Evolutionary conservation across 257 asterid species (phyloP), one percentile per base, ranked within the genome.

Genomic region (Ballota nigra): DNA sequence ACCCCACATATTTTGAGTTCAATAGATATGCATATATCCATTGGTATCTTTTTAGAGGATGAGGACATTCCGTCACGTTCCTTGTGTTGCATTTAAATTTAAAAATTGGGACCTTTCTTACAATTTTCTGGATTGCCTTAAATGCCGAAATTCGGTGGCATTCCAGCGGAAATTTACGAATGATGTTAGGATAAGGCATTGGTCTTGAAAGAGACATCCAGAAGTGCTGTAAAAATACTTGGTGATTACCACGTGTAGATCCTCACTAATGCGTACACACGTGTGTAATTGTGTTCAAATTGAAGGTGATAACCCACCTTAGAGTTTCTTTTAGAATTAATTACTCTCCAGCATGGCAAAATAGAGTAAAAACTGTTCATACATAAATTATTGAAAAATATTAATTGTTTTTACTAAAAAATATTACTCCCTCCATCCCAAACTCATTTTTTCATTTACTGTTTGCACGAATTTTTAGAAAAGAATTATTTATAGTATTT

Each of bases 181-280:
- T 67, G 31, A 59, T 34, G 22, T 67, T 67, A n/a, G 68, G 74
- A 75, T 75, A 47, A 67, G 63, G 74, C 34, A 33, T n/a, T 34
- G 24, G 12, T 12, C 43, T 8, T 8, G 52, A 13, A 3, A 4
- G 52, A 38, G 45, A 38, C 45, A 38, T 6, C 16, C 3, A 55
- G 6, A 20, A 2, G 18, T 43, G 16, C 19, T 43, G 52, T 13
- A 3, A 38, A 38, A 38, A 38, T 11, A 11, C 20, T 45, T 2
- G 53, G 20, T 45, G 9, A 45, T 41, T n/a, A 43, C 52, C 52
- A 43, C 52, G 19, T 13, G 52, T 41, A 41, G 52, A 43, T 43
- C 19, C 18, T 4, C 19, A 41, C 6, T 43, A 12, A n/a, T n/a
- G n/a, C n/a, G n/a, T n/a, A n/a, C n/a, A n/a, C 2, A 36, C 49